Evolutionary conservation across 2,329 filamentous ascomycete genomes (phyloP), one percentile per base, ranked within the genome.

Genomic region (Ophiostoma sp.): DNA sequence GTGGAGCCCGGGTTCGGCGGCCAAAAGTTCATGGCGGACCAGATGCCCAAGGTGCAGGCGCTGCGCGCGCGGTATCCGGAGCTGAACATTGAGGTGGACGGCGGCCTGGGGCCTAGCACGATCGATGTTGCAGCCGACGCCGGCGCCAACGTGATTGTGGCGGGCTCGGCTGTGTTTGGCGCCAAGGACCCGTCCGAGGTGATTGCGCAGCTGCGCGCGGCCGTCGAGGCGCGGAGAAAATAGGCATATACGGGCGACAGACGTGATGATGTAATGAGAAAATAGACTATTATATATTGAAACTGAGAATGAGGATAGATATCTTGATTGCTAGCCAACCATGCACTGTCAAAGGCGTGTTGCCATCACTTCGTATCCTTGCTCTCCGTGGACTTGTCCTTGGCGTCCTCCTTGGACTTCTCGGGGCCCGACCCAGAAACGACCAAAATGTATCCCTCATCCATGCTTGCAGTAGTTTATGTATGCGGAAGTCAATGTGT

Each of bases 1-100:
- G 95, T 99, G 62, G 88, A 99, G 81, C 95, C 95, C 64, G 95
- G 95, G 65, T 99, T 99, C 78, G 95, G 95, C 73, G 95, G 95
- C 7, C 95, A 99, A 79, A 97, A 97, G 78, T 99, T 99, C 84
- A 98, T 98, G 93, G 89, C 93, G 15, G 92, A 92, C 7, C 93
- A 97, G 82, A 87, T 99, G 75, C 93, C 94, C 77, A 99, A 99
- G 83, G 95, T 99, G 33, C 82, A 90, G 74, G 93, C 90, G 54
- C 84, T 99, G 75, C 88, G 95, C 72, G 83, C 89, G 77, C 88
- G 87, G 76, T 99, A 98, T 79, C 94, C 95, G 2, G 86, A 97
- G 6, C 82, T 99, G 73, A 95, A 97, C 81, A 99, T 99, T 76
- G 95, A 99, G 81, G 78, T 99, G 57, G 95, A 99, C 79, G 95